Conservation (phyloP, 495 filamentous ascomycete species). For the Penicillium fimorum region DNA sequence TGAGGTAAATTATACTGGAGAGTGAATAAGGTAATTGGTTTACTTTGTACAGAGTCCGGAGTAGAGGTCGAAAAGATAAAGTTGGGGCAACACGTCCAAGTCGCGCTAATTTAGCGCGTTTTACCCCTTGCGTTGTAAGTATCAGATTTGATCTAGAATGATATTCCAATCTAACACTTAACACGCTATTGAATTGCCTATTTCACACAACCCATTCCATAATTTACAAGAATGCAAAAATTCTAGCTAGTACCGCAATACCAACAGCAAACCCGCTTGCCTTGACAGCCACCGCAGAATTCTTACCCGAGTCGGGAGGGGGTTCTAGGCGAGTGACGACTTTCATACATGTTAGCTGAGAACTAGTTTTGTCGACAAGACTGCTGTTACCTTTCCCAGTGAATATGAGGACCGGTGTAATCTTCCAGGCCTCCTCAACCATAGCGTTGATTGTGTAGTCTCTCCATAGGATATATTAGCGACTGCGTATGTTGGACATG, state of each 20-base stretch:
- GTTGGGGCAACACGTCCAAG: background rate
- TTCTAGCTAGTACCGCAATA: background rate
- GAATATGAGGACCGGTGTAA: slow-evolving; percentile 1
- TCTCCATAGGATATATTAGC: background rate
- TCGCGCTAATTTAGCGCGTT: background rate
- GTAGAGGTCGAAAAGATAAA: background rate
- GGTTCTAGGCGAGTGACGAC: background rate
- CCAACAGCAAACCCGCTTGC: background rate
- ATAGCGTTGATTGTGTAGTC: background rate
- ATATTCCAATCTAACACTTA: background rate
- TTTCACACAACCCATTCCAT: background rate
- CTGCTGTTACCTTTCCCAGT: background rate
- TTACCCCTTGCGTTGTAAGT: background rate
- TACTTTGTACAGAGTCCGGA: no score
- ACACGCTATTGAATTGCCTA: background rate
- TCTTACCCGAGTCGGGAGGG: background rate
- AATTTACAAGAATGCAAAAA: background rate
- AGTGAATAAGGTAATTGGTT: background rate
- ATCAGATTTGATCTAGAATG: background rate
- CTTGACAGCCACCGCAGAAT: background rate
- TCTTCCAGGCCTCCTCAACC: background rate
- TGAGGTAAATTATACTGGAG: background rate
- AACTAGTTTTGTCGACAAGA: background rate
- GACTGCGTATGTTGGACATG: background rate
- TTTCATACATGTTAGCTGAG: slow-evolving; percentile 3